A percentile compares a stretch with the other conserved stretches of the same genome.
Conservation (phyloP, 495 filamentous ascomycete species). For the Xylaria longipes region DNA sequence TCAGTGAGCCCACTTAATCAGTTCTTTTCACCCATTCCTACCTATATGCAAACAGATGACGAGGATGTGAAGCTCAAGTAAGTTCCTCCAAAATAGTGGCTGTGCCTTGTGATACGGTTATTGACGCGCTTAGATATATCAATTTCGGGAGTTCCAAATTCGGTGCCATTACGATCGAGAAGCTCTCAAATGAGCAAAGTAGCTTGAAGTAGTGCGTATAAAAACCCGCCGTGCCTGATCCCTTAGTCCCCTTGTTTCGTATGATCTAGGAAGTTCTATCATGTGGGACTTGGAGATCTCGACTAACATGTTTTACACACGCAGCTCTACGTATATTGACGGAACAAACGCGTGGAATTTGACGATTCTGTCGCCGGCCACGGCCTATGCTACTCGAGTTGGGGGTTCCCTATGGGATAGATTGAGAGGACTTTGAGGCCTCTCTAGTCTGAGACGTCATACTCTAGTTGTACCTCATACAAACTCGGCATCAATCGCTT, state of each 20-base stretch:
- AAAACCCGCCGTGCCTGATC: no score
- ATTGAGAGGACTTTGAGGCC: constrained; percentile 34
- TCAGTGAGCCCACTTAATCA: constrained; percentile 87
- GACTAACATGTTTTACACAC: no score
- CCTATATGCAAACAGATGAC: constrained; percentile 77
- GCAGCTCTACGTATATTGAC: constrained; percentile 81
- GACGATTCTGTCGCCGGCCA: constrained; percentile 59
- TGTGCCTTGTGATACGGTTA: not conserved
- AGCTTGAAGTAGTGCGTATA: constrained; percentile 84
- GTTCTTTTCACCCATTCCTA: constrained; percentile 88
- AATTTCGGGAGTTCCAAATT: constrained; percentile 91
- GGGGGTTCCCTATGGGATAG: constrained; percentile 51
- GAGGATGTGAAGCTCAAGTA: constrained; percentile 83
- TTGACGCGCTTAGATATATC: constrained; percentile 63
- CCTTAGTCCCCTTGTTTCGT: no score
- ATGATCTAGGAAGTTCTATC: no score
- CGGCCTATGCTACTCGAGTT: constrained; percentile 28
- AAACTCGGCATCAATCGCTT: not conserved
- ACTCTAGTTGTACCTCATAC: not conserved
- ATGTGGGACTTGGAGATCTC: no score
- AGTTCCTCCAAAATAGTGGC: constrained; percentile 31
- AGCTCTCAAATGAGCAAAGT: constrained; percentile 63
- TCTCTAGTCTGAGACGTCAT: not conserved
- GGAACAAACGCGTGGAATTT: constrained; percentile 79
- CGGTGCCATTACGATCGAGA: constrained; percentile 83